These are phyloP conservation scores for Cryptomeria japonica DNA, from an alignment of 75 land plant genomes.

Conservation along the genomic window DNA sequence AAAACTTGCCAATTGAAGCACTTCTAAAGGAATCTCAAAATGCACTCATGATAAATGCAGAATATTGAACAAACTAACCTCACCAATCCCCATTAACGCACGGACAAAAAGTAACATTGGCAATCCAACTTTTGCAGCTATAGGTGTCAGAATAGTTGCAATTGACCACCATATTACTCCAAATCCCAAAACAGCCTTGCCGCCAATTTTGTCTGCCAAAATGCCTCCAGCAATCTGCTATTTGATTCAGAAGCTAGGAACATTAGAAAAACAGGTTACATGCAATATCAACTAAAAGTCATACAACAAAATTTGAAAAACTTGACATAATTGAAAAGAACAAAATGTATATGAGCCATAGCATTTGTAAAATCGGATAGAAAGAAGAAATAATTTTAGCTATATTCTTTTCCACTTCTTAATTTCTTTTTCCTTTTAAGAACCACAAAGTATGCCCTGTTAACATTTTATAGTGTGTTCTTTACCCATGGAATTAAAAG, in stretches of 20 bases:
- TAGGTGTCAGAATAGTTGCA: conserved; percentile 83
- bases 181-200: conserved; percentile 87
- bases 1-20: not conserved
- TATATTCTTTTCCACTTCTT: not conserved
- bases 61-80: conserved; percentile 50
- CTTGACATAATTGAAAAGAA: not conserved
- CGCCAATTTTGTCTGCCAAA: conserved; percentile 95
- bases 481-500: not conserved
- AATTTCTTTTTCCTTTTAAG: not conserved
- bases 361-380: not conserved
- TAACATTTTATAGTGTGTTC: not conserved
- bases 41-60: not conserved
- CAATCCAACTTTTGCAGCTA: conserved; percentile 86
- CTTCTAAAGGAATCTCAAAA: not conserved
- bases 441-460: not conserved
- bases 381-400: not conserved
- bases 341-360: not conserved
- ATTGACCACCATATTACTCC: conserved; percentile 99
- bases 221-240: conserved; percentile 93
- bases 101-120: conserved; percentile 85
- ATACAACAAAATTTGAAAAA: not conserved
- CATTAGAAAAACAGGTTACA: not conserved
- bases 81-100: conserved; percentile 96
- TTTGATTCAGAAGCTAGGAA: not conserved
- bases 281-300: not conserved